Percentiles rank a stretch among this genome's conserved stretches.
Conservation (phyloP, 768 basidiomycete genomes). For the Chalciporus pseudorubinellus region DNA sequence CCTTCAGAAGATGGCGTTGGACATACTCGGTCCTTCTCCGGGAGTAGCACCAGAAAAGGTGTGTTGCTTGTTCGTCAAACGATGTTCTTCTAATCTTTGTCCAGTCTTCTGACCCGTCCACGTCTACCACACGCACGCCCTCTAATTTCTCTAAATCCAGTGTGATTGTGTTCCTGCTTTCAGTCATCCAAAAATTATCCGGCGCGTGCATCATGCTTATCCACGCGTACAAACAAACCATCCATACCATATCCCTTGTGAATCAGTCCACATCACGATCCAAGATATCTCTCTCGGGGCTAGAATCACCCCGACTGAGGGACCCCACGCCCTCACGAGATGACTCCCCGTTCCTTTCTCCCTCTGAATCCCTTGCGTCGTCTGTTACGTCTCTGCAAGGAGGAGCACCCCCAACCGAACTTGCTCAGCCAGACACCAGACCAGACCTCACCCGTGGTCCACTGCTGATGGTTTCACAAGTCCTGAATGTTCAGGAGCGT, state of each 20-base stretch:
- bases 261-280: constrained; percentile 40
- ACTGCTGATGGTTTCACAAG: constrained; percentile 46
- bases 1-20: constrained; percentile 66
- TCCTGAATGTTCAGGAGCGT: constrained; percentile 49
- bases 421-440: not conserved
- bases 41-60: constrained; percentile 25
- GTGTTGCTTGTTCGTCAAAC: not conserved
- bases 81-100: not conserved
- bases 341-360: not conserved
- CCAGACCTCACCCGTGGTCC: constrained; percentile 41
- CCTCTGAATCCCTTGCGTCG: constrained; percentile 24
- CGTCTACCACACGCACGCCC: constrained; percentile 27
- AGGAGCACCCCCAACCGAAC: constrained; percentile 1
- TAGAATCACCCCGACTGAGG: not conserved
- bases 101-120: constrained; percentile 21
- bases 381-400: constrained; percentile 23
- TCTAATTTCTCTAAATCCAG: constrained; percentile 47
- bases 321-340: constrained; percentile 5
- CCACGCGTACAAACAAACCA: constrained; percentile 61
- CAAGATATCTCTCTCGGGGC: not conserved
- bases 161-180: constrained; percentile 67
- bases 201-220: constrained; percentile 66
- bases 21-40: constrained; percentile 53
- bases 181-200: constrained; percentile 70
- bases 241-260: constrained; percentile 64